These are phyloP conservation scores for Globisporangium irregulare DNA, from an alignment of 352 stramenopile genomes.

Conservation along the genomic window DNA sequence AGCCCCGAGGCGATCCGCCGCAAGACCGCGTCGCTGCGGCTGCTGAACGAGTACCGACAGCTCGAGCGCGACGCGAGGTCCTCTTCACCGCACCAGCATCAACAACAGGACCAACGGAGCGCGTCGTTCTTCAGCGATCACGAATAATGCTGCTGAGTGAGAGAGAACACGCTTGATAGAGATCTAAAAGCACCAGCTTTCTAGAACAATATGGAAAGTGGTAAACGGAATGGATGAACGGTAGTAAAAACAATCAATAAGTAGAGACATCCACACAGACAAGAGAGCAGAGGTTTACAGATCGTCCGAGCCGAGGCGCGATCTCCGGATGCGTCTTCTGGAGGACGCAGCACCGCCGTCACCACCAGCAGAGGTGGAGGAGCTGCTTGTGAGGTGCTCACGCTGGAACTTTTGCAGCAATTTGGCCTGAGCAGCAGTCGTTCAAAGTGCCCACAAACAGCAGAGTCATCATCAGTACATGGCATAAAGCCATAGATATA, in stretches of 20 bases:
- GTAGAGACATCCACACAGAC: neutral
- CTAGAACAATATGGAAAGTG: neutral
- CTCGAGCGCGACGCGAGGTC: conserved; percentile 44
- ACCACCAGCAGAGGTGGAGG: conserved; percentile 19
- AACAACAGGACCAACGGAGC: neutral
- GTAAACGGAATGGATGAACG: neutral
- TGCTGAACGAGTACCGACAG: conserved; percentile 64
- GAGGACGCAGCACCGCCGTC: conserved; percentile 22
- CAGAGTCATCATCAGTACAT: neutral
- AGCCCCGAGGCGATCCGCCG: conserved; percentile 54
- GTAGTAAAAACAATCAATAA: neutral
- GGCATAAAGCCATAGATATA: neutral
- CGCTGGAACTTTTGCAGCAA: conserved; percentile 59
- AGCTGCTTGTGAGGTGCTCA: conserved; percentile 27
- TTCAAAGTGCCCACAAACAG: neutral
- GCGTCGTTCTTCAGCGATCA: conserved; percentile 20
- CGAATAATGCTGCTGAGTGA: conserved; percentile 16
- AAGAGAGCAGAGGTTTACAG: neutral
- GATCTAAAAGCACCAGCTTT: neutral
- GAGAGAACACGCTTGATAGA: neutral
- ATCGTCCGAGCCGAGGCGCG: conserved; percentile 20
- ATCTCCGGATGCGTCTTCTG: conserved; percentile 15
- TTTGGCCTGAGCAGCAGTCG: conserved; percentile 29
- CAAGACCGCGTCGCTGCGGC: conserved; percentile 63
- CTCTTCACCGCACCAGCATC: neutral